A percentile compares a stretch with the other conserved stretches of the same genome.
phyloP scores from a whole-genome alignment of 164 flowering plant genomes.

The Umbilicus rupestris region DNA sequence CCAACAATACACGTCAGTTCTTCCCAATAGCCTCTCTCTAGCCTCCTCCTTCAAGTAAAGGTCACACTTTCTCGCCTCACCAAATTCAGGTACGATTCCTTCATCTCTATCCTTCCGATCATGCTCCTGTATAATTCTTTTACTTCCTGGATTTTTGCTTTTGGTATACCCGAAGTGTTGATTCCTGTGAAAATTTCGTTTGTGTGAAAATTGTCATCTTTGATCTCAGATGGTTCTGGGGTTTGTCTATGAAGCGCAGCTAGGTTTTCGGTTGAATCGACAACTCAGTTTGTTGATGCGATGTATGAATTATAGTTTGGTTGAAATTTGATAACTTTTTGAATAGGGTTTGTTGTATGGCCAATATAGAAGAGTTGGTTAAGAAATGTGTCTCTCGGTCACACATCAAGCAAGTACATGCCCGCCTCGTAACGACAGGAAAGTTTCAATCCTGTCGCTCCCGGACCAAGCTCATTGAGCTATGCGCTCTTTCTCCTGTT shows the following conservation, averaged over 20 bases:
- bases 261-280: not conserved
- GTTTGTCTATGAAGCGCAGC: not conserved
- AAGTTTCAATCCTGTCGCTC: constrained; percentile 30
- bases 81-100: not conserved
- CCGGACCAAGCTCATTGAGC: constrained; percentile 58
- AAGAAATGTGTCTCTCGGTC: constrained; percentile 35
- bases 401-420: constrained; percentile 59
- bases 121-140: not conserved
- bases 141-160: not conserved
- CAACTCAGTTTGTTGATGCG: not conserved
- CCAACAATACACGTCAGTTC: too few species aligned
- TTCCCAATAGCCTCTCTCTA: too few species aligned
- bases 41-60: too few species aligned
- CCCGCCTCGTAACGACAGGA: constrained; percentile 48
- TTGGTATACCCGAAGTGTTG: not conserved
- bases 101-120: not conserved
- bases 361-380: constrained; percentile 28
- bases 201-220: not conserved
- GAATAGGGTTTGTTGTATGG: constrained; percentile 15
- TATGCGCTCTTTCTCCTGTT: constrained; percentile 45
- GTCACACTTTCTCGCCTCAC: not conserved
- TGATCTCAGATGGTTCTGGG: not conserved
- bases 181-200: not conserved
- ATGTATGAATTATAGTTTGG: not conserved
- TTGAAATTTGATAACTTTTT: constrained; percentile 2